phyloP scores from a whole-genome alignment of 495 filamentous ascomycete genomes.

The Stereocaulon alpinum region DNA sequence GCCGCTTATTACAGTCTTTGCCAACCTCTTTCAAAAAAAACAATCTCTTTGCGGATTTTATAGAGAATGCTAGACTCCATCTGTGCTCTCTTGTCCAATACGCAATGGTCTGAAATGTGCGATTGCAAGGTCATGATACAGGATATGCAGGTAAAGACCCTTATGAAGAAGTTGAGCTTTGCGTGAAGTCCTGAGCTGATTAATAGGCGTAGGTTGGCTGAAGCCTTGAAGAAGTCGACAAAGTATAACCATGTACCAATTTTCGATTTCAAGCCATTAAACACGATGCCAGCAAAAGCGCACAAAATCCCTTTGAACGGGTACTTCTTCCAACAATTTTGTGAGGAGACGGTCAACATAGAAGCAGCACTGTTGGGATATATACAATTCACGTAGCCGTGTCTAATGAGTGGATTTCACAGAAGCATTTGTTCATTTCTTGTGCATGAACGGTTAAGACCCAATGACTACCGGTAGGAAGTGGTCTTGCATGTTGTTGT shows the following conservation, averaged over 20 bases:
- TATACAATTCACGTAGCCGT: too few relatives aligned
- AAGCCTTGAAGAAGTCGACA: conserved; percentile 22
- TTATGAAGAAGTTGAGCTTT: conserved; percentile 45
- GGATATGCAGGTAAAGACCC: conserved; percentile 33
- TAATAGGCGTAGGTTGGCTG: conserved; percentile 31
- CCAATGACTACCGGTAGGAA: too few relatives aligned
- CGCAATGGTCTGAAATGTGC: conserved; percentile 38
- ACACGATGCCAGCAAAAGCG: background rate
- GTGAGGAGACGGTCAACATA: too few relatives aligned
- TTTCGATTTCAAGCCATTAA: too few relatives aligned
- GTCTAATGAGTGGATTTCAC: too few relatives aligned
- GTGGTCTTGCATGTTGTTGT: too few relatives aligned
- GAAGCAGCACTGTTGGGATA: too few relatives aligned
- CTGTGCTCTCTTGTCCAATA: conserved; percentile 43
- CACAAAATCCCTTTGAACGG: too few relatives aligned
- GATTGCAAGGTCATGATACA: conserved; percentile 33
- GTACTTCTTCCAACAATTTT: too few relatives aligned
- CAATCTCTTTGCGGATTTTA: conserved; percentile 35
- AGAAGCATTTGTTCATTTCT: too few relatives aligned
- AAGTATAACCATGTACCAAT: too few relatives aligned
- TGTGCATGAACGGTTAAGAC: too few relatives aligned
- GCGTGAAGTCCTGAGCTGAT: conserved; percentile 29
- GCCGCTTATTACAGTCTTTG: conserved; percentile 32
- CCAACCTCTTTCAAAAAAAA: conserved; percentile 35
- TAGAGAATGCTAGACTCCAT: conserved; percentile 30